Evolutionary conservation across 768 basidiomycete genomes (phyloP).

Genomic region (Leccinum obscurum): DNA sequence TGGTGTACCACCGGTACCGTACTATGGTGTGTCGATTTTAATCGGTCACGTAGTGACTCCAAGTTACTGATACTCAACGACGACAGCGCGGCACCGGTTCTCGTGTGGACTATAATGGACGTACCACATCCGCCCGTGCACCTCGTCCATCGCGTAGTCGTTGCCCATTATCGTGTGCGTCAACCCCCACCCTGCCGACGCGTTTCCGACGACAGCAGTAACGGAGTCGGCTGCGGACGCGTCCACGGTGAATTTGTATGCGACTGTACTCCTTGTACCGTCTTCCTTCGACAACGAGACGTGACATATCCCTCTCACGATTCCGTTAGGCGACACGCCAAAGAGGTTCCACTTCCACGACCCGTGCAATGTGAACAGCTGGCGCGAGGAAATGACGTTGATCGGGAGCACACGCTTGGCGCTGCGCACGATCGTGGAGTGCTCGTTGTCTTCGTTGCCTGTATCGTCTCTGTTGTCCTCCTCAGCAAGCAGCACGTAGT

Average conservation of each 20-base stretch:
- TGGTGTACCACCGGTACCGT: too few relatives aligned
- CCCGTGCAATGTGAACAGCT: conserved; percentile 10
- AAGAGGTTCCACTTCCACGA: conserved; percentile 12
- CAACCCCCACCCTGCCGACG: conserved; percentile 5
- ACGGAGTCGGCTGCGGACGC: conserved; percentile 8
- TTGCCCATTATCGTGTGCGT: background rate
- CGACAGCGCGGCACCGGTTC: too few relatives aligned
- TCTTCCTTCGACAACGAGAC: background rate
- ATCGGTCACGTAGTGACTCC: too few relatives aligned
- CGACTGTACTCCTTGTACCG: background rate
- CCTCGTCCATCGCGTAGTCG: conserved; percentile 8
- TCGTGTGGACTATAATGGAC: too few relatives aligned
- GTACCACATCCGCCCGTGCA: conserved; percentile 13
- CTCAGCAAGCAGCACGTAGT: conserved; percentile 11
- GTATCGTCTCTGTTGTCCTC: background rate
- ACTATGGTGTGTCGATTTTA: too few relatives aligned
- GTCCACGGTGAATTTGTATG: conserved; percentile 19
- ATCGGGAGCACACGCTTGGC: conserved; percentile 9
- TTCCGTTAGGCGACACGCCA: conserved; percentile 14
- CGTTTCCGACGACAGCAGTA: conserved; percentile 11
- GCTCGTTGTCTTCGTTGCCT: background rate
- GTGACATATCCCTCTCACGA: conserved; percentile 13
- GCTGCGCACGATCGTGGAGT: conserved; percentile 8
- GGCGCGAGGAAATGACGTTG: conserved; percentile 3
- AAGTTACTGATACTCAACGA: too few relatives aligned